phyloP scores from a whole-genome alignment of 768 basidiomycete genomes.

The Lepiota brunneoincarnata region DNA sequence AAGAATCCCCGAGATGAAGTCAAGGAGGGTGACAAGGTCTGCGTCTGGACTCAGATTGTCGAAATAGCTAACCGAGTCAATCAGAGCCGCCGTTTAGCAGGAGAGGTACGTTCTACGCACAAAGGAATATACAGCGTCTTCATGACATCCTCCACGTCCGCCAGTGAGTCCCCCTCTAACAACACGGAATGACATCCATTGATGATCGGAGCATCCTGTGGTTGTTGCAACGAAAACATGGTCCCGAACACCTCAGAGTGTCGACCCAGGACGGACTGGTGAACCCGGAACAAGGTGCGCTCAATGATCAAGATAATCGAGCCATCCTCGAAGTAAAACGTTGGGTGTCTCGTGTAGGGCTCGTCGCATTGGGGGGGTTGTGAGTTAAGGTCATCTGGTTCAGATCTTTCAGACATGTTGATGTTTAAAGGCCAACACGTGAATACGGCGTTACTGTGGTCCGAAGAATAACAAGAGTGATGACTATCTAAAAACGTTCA shows the following conservation, averaged over 20 bases:
- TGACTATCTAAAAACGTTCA: neutral
- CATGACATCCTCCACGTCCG: constrained; percentile 32
- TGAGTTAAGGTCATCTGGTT: neutral
- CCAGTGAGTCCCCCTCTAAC: constrained; percentile 18
- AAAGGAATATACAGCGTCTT: constrained; percentile 37
- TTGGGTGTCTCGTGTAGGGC: constrained; percentile 18
- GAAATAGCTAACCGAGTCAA: constrained; percentile 28
- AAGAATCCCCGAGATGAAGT: constrained; percentile 38
- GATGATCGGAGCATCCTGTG: constrained; percentile 25
- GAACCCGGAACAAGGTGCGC: constrained; percentile 30
- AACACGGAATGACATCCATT: constrained; percentile 36
- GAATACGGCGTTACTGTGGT: neutral
- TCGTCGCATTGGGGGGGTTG: neutral
- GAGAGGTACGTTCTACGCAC: constrained; percentile 23
- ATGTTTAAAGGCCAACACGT: too few relatives aligned
- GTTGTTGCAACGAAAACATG: constrained; percentile 37
- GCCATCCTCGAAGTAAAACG: constrained; percentile 38
- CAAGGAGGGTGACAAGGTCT: constrained; percentile 32
- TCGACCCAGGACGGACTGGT: constrained; percentile 34
- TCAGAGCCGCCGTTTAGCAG: neutral
- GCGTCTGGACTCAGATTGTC: constrained; percentile 33
- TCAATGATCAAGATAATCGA: constrained; percentile 36
- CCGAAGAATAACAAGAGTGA: neutral
- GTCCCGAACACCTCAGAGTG: constrained; percentile 39
- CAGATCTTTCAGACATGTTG: neutral